Percentiles rank a stretch among this genome's conserved stretches.
Evolutionary conservation across 768 basidiomycete genomes (phyloP).

Genomic region (Stropharia rugosoannulata): DNA sequence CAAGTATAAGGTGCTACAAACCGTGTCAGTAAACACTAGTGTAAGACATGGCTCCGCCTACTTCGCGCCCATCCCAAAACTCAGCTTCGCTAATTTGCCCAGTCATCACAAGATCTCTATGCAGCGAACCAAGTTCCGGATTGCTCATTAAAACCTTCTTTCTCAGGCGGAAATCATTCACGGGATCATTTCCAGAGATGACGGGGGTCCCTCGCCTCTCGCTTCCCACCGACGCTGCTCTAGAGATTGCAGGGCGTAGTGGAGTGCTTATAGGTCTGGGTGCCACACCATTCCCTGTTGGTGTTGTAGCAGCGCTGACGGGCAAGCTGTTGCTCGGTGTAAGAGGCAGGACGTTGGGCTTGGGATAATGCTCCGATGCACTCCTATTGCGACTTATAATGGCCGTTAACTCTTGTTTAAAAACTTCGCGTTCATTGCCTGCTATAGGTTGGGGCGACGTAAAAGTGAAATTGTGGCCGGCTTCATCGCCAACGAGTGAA

Average conservation of each 20-base stretch:
- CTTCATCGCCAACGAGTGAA: conserved; percentile 64
- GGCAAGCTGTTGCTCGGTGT: conserved; percentile 25
- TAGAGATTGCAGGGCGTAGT: conserved; percentile 51
- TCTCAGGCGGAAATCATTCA: conserved; percentile 68
- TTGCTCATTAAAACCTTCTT: conserved; percentile 79
- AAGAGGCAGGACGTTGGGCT: conserved; percentile 11
- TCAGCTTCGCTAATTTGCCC: conserved; percentile 89
- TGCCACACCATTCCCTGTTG: conserved; percentile 16
- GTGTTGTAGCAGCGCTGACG: conserved; percentile 29
- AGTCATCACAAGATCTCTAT: conserved; percentile 84
- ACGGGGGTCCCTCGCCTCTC: conserved; percentile 52
- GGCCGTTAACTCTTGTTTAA: conserved; percentile 76
- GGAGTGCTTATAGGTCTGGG: conserved; percentile 23
- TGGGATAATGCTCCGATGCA: conserved; percentile 25
- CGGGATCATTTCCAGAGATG: conserved; percentile 56
- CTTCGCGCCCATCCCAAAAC: conserved; percentile 97
- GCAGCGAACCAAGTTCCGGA: conserved; percentile 75
- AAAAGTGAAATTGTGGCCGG: conserved; percentile 83
- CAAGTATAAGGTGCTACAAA: conserved; percentile 68
- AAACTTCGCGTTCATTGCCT: conserved; percentile 71
- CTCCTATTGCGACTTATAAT: conserved; percentile 76
- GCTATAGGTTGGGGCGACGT: conserved; percentile 64
- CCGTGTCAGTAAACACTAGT: conserved; percentile 13
- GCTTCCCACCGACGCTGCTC: conserved; percentile 64
- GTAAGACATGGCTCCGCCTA: conserved; percentile 30